These are phyloP conservation scores for Zygotorulaspora danielsina DNA, from an alignment of 805 yeast genomes.

Conservation along the genomic window DNA sequence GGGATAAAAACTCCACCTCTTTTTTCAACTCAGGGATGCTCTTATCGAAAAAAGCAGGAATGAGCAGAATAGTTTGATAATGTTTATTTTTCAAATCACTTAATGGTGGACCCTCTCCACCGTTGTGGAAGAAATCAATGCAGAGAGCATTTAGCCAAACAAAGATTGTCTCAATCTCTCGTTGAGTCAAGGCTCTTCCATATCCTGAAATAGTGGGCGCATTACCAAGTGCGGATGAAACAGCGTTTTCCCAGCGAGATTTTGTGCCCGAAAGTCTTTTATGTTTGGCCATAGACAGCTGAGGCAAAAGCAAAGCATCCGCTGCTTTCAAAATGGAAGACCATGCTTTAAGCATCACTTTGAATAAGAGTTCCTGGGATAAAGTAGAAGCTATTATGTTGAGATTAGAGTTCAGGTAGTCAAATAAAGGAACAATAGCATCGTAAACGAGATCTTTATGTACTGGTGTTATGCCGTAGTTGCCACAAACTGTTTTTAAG, in stretches of 20 bases:
- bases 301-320: slow-evolving; percentile 71
- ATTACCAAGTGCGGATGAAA: slow-evolving; percentile 45
- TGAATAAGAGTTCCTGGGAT: slow-evolving; percentile 50
- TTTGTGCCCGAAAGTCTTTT: slow-evolving; percentile 35
- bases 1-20: slow-evolving; percentile 58
- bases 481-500: slow-evolving; percentile 53
- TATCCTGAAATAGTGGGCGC: slow-evolving; percentile 39
- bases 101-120: slow-evolving; percentile 75
- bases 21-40: slow-evolving; percentile 43
- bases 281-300: slow-evolving; percentile 45
- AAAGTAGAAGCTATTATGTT: slow-evolving; percentile 57
- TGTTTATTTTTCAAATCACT: slow-evolving; percentile 56
- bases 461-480: slow-evolving; percentile 42
- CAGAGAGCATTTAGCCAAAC: slow-evolving; percentile 67
- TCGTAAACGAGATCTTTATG: slow-evolving; percentile 50
- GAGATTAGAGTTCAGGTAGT: slow-evolving; percentile 66
- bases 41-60: slow-evolving; percentile 63
- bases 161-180: slow-evolving; percentile 64
- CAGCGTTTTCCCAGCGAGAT: slow-evolving; percentile 41
- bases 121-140: slow-evolving; percentile 70
- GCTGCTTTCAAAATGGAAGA: slow-evolving; percentile 61
- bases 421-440: slow-evolving; percentile 68
- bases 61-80: slow-evolving; percentile 58
- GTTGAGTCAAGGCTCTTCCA: slow-evolving; percentile 51
- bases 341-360: slow-evolving; percentile 81